Evolutionary conservation across 2,329 filamentous ascomycete genomes (phyloP), one percentile per base, ranked within the genome.

Genomic region (Cladophialophora carrionii): DNA sequence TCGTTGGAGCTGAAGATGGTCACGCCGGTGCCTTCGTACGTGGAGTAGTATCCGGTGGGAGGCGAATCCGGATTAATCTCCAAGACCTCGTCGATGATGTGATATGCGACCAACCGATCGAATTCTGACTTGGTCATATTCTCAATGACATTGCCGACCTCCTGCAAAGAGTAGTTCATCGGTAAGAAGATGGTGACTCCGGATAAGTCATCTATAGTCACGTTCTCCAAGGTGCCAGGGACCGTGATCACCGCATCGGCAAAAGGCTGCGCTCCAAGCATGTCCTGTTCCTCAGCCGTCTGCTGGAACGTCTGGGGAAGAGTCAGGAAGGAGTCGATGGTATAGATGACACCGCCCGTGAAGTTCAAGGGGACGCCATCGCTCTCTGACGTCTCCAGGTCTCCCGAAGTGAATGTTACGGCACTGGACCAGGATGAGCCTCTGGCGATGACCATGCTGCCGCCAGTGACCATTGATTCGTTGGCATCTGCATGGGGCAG

Each of bases 401-500:
- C 43, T 3, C 64, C 64, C 4, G 64, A 66, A 12, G 31, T 49
- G 41, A 66, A 66, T 3, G 49, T 43, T 5, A 57, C 51, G 5
- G 51, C 56, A 10, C 53, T 55, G 14, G 61, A 52, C 29, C 48
- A 49, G 5, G 55, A n/a, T 7, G 61, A 63, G 10, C 29, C 51
- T 43, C 58, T 54, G 26, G 61, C 61, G 4, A 61, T 61, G 6
- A 88, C 81, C 8, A 83, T 78, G 73, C 88, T 86, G 1, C 85
- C 85, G 34, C 81, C 83, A 3, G 83, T 85, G 17, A 88, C 81
- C 52, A 54, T n/a, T 20, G 52, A 54, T 8, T 54, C 52, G 60
- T 86, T 87, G 65, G 82, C 77, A 72, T 82, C 88, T 0, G 78
- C 75, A 24, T 76, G 59, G 66, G 84, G 80, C 20, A 76, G 82